These are phyloP conservation scores for Neonectria coccinea DNA, from an alignment of 2,329 filamentous ascomycete species.

Conservation along the genomic window DNA sequence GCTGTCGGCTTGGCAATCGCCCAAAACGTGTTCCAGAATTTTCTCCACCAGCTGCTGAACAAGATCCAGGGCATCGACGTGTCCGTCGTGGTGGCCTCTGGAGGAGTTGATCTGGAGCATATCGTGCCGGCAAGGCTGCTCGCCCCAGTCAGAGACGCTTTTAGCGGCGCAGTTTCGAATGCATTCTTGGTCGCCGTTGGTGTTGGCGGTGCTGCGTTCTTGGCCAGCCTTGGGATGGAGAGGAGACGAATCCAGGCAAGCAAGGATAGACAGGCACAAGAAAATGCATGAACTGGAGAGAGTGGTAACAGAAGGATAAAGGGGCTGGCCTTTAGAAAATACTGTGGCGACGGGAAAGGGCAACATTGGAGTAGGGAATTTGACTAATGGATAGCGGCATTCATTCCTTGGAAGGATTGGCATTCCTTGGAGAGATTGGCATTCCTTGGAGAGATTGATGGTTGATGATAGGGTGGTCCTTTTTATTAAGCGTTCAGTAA, in stretches of 20 bases:
- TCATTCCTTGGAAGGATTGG: no score
- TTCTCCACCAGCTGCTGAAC: constrained; percentile 15
- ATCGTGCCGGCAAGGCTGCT: constrained; percentile 26
- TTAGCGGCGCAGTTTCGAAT: constrained; percentile 32
- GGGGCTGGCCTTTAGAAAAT: no score
- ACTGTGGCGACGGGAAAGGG: no score
- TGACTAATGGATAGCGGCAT: no score
- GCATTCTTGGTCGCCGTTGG: constrained; percentile 38
- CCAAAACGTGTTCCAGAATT: constrained; percentile 39
- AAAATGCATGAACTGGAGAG: no score
- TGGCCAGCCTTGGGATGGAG: constrained; percentile 38
- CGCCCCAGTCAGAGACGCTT: constrained; percentile 29
- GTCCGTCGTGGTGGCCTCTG: constrained; percentile 29
- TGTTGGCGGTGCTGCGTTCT: constrained; percentile 33
- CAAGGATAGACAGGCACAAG: no score
- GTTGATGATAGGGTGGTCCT: no score
- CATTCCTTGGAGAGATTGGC: no score
- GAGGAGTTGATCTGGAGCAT: constrained; percentile 29
- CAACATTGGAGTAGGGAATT: no score
- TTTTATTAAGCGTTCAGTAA: no score
- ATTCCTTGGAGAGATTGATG: no score
- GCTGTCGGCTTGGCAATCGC: constrained; percentile 36
- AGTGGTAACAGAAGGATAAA: no score
- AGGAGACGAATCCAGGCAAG: constrained; percentile 27
- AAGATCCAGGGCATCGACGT: constrained; percentile 26